These are phyloP conservation scores for Thecaphora thlaspeos DNA, from an alignment of 1,284 basidiomycete genomes.

Conservation along the genomic window DNA sequence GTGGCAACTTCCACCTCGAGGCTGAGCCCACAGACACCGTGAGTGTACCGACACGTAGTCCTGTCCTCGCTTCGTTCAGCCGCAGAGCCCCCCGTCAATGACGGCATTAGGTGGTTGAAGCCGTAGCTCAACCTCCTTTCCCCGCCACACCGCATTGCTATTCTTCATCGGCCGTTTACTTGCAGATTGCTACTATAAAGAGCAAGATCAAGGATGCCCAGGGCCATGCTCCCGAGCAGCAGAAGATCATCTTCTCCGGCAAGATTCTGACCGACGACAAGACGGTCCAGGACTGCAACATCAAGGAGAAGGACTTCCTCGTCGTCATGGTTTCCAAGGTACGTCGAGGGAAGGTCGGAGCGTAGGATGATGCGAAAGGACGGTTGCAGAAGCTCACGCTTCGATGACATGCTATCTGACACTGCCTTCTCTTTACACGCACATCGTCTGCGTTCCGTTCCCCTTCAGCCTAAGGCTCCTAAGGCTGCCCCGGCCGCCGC, in stretches of 20 bases:
- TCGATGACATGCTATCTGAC: too few species aligned
- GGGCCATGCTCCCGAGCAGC: constrained; percentile 70
- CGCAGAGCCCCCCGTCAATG: too few species aligned
- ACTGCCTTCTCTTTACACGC: not conserved
- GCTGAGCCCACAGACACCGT: constrained; percentile 51
- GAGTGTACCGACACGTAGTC: not conserved
- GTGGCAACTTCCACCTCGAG: constrained; percentile 55
- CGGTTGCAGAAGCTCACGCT: too few species aligned
- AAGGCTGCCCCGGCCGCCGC: constrained; percentile 17
- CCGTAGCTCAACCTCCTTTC: too few species aligned
- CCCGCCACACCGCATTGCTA: too few species aligned
- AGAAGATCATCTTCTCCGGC: constrained; percentile 96
- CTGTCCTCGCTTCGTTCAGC: not conserved
- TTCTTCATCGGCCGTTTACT: too few species aligned
- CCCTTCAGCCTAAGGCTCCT: constrained; percentile 37
- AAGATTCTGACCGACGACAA: constrained; percentile 89
- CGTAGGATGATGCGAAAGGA: too few species aligned
- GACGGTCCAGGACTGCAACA: constrained; percentile 80
- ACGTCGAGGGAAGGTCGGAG: constrained; percentile 33
- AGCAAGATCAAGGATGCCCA: constrained; percentile 77
- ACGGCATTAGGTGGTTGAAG: not conserved
- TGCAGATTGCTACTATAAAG: constrained; percentile 75
- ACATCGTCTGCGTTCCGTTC: not conserved
- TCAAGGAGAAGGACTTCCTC: constrained; percentile 98
- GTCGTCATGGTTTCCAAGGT: constrained; percentile 99